Evolutionary conservation across 192 early-diverging fungal genomes (phyloP), one percentile per base, ranked within the genome.

Genomic region (Backusella tarrabulga): DNA sequence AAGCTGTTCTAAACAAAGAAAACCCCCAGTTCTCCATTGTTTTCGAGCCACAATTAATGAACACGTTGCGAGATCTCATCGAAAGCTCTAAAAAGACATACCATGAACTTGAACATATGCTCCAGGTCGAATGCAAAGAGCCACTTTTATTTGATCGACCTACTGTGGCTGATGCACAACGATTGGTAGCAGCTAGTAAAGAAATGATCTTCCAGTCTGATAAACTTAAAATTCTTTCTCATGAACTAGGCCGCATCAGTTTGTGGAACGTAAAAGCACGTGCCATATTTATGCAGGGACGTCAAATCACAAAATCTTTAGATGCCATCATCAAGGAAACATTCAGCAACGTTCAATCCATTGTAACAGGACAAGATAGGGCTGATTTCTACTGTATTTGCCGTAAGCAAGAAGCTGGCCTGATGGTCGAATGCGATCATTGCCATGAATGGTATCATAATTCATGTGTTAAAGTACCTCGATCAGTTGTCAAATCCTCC

Each of bases 361-460:
- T 52, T 34, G 67, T 26, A 2, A 23, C 56, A 11, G 40, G 36
- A 23, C 34, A 74, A 15, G 52, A 60, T 23, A 44, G 35, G 19
- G 19, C n/a, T 1, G 80, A 76, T 6, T 34, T 36, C 36, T 91
- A 88, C 72, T 94, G 93, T 71, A 75, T 92, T 21, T 94, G 93
- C 34, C 80, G 90, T 63, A 78, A 80, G 23, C 76, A 87, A 3
- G 92, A 93, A 50, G 74, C 80, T 41, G 91, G 88, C 1, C 79
- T 89, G 77, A 93, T 93, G 92, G 85, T 92, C 9, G 86, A 92
- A 71, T 93, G 92, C 68, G 90, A 88, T 63, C 36, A 79, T 8
- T 93, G 92, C 72, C 79, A 84, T 9, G 92, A 91, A 50, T 90
- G 90, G 92, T 89, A 90, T 76, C 92, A 93, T 68, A 77, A 80